Evolutionary conservation across 179 eudicot species (phyloP).

Genomic region (Beta lomatogona): DNA sequence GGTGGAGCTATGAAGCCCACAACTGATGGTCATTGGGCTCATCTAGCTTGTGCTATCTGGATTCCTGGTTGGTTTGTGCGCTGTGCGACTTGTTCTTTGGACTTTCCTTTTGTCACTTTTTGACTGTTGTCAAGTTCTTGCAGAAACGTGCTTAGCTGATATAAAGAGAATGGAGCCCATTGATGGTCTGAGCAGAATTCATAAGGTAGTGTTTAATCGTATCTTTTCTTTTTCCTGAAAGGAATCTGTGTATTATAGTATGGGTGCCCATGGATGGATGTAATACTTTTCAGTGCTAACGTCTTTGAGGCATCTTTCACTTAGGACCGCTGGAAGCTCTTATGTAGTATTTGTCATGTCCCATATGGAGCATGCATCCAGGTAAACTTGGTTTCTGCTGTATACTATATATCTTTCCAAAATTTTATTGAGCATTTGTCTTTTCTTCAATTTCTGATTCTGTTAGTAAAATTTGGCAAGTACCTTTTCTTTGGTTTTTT

Average conservation of each 20-base stretch:
- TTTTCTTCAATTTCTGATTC: not conserved
- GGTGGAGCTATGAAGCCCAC: constrained; percentile 99
- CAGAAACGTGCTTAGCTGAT: constrained; percentile 96
- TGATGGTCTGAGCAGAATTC: constrained; percentile 80
- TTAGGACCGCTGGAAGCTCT: constrained; percentile 96
- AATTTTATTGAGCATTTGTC: not conserved
- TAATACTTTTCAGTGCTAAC: constrained; percentile 6
- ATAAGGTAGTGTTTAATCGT: constrained; percentile 54
- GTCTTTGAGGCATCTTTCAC: constrained; percentile 22
- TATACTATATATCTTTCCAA: not conserved
- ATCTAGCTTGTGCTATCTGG: constrained; percentile 99
- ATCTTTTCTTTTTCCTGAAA: not conserved
- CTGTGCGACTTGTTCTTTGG: constrained; percentile 18
- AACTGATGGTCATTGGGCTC: constrained; percentile 99
- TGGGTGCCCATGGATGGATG: not conserved
- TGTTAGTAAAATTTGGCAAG: not conserved
- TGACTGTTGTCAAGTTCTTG: constrained; percentile 30
- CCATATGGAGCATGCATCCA: constrained; percentile 98
- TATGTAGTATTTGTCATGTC: constrained; percentile 90
- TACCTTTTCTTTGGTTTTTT: not conserved
- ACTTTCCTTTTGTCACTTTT: constrained; percentile 6
- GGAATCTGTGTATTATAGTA: not conserved
- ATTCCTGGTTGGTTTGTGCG: constrained; percentile 72
- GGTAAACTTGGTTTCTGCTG: constrained; percentile 41
- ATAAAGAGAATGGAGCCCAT: constrained; percentile 97